These are phyloP conservation scores for Colletotrichum zoysiae DNA, from an alignment of 2,329 filamentous ascomycete genomes.

Conservation along the genomic window DNA sequence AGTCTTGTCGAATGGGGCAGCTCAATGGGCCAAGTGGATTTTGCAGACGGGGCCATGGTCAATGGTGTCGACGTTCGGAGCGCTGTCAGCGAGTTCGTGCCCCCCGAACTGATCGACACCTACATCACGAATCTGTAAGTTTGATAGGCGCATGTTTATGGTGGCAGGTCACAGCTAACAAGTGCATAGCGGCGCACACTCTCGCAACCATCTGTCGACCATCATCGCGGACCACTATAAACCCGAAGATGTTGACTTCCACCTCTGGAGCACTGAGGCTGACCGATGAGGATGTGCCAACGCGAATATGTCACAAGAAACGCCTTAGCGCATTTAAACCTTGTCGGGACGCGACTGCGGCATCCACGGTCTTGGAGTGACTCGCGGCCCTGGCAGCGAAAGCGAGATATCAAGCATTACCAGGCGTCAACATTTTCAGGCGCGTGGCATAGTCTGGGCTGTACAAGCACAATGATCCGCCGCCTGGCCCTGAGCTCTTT, in stretches of 20 bases:
- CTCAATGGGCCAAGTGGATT: constrained; percentile 80
- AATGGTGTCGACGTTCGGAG: constrained; percentile 83
- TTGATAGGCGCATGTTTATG: constrained; percentile 27
- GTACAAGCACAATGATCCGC: constrained; percentile 20
- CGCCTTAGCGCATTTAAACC: constrained; percentile 34
- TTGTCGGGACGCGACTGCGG: constrained; percentile 31
- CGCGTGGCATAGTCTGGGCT: constrained; percentile 31
- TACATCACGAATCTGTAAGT: constrained; percentile 83
- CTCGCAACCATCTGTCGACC: constrained; percentile 78
- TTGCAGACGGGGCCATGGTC: constrained; percentile 83
- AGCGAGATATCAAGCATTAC: constrained; percentile 18
- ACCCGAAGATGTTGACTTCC: constrained; percentile 76
- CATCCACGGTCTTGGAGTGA: constrained; percentile 28
- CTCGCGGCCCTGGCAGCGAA: constrained; percentile 26
- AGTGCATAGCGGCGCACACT: constrained; percentile 70
- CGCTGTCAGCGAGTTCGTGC: constrained; percentile 85
- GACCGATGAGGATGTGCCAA: constrained; percentile 44
- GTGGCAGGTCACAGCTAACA: constrained; percentile 15
- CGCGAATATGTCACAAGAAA: constrained; percentile 14
- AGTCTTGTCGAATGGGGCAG: constrained; percentile 89
- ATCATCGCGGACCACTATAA: constrained; percentile 83
- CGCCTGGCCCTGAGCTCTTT: constrained; percentile 10
- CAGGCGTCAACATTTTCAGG: constrained; percentile 24
- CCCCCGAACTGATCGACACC: constrained; percentile 79
- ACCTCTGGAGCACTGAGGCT: constrained; percentile 56